Evolutionary conservation across 768 basidiomycete genomes (phyloP).

Genomic region (Pleurotus ostreatus): DNA sequence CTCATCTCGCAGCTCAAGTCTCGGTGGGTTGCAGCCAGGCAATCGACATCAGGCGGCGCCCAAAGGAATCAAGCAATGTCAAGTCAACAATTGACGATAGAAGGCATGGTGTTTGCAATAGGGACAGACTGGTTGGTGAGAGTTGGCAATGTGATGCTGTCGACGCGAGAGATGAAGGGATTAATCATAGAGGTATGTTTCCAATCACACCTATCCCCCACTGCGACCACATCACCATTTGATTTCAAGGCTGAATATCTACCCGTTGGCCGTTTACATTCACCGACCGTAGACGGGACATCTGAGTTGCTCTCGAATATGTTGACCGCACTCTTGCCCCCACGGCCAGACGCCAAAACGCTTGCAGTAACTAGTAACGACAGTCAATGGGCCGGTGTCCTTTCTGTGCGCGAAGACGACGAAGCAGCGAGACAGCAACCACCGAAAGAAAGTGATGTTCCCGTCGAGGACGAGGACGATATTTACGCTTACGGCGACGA

Average conservation of each 20-base stretch:
- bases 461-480: constrained; percentile 34
- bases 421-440: constrained; percentile 27
- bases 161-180: constrained; percentile 75
- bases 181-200: constrained; percentile 75
- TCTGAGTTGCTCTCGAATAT: constrained; percentile 74
- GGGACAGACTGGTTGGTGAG: constrained; percentile 82
- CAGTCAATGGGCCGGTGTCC: constrained; percentile 75
- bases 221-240: constrained; percentile 8
- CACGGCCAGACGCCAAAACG: constrained; percentile 66
- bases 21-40: constrained; percentile 70
- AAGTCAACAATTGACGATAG: constrained; percentile 66
- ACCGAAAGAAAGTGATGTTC: constrained; percentile 11
- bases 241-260: constrained; percentile 71
- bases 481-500: constrained; percentile 61
- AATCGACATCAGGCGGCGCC: constrained; percentile 29
- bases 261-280: constrained; percentile 65
- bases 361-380: constrained; percentile 78
- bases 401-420: constrained; percentile 72
- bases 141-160: constrained; percentile 71
- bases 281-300: constrained; percentile 60
- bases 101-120: constrained; percentile 71
- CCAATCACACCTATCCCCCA: constrained; percentile 9
- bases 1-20: constrained; percentile 70
- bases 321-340: constrained; percentile 70
- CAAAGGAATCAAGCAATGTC: constrained; percentile 42